Percentiles rank a stretch among this genome's conserved stretches.
Conservation (phyloP, 345 rosid species). For the Murraya paniculata region DNA sequence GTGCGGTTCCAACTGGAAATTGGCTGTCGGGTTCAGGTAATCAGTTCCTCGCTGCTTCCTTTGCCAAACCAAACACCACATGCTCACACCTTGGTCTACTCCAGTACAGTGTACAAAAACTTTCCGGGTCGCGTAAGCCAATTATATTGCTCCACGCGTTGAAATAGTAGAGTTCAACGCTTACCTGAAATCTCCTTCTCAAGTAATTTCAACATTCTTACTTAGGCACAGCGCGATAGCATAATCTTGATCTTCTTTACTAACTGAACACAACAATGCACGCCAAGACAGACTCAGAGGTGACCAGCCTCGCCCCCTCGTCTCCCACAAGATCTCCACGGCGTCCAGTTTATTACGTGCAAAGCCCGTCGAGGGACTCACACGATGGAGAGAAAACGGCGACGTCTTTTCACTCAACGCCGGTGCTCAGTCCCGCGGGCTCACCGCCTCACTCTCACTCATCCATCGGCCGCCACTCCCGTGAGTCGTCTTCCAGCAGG, state of each 20-base stretch:
- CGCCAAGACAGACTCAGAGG: conserved; percentile 97
- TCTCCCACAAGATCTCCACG: conserved; percentile 92
- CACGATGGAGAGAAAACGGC: conserved; percentile 98
- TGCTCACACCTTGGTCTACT: background rate
- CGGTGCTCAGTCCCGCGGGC: conserved; percentile 79
- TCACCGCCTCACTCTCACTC: conserved; percentile 96
- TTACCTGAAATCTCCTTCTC: background rate
- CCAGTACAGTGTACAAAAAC: too few relatives aligned
- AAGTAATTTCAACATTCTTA: conserved; percentile 10
- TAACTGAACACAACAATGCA: conserved; percentile 45
- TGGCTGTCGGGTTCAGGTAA: conserved; percentile 16
- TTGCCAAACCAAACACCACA: background rate
- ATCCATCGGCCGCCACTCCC: conserved; percentile 85
- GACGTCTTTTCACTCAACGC: conserved; percentile 94
- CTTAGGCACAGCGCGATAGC: too few relatives aligned
- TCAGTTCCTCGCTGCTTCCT: conserved; percentile 19
- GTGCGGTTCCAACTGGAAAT: conserved; percentile 47
- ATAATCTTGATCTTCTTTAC: background rate
- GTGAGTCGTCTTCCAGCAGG: conserved; percentile 86
- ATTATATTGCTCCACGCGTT: conserved; percentile 15
- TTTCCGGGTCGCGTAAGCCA: background rate
- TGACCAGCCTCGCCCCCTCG: conserved; percentile 85
- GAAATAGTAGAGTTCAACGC: too few relatives aligned
- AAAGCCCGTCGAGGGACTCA: conserved; percentile 92
- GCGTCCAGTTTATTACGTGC: conserved; percentile 87